phyloP scores from a whole-genome alignment of 1,139 yeast species.

The Arxiozyma telluris region DNA sequence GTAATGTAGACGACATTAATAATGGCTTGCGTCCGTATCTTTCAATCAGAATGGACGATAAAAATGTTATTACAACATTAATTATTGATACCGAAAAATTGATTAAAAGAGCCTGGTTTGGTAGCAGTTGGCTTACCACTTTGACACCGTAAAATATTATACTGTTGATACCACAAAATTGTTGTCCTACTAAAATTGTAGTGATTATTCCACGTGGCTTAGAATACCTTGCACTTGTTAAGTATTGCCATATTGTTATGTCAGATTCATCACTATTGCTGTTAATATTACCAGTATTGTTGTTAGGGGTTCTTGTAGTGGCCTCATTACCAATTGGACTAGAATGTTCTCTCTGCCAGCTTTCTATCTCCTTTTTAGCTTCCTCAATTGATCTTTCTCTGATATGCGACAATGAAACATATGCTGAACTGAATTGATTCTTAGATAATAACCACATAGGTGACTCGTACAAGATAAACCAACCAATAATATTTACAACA shows the following conservation, averaged over 20 bases:
- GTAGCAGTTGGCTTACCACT: constrained; percentile 56
- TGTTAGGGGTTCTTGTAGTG: too few relatives aligned
- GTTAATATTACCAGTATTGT: too few relatives aligned
- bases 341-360: constrained; percentile 21
- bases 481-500: constrained; percentile 37
- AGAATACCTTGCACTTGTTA: constrained; percentile 42
- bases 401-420: constrained; percentile 28
- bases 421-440: constrained; percentile 33
- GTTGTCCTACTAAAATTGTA: constrained; percentile 77
- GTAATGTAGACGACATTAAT: constrained; percentile 50
- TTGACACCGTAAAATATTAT: constrained; percentile 89
- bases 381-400: constrained; percentile 27
- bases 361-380: constrained; percentile 29
- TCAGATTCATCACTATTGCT: not conserved
- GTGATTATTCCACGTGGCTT: constrained; percentile 60
- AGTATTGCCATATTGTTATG: constrained; percentile 33
- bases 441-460: constrained; percentile 56
- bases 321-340: not conserved
- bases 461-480: constrained; percentile 55
- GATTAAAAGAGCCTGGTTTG: constrained; percentile 54
- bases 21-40: constrained; percentile 68
- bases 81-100: constrained; percentile 67
- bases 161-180: constrained; percentile 85
- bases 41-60: constrained; percentile 67
- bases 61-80: constrained; percentile 63